These are phyloP conservation scores for barrel medic (Medicago truncatula) DNA, from an alignment of 306 rosid species.

Conservation along the genomic window DNA sequence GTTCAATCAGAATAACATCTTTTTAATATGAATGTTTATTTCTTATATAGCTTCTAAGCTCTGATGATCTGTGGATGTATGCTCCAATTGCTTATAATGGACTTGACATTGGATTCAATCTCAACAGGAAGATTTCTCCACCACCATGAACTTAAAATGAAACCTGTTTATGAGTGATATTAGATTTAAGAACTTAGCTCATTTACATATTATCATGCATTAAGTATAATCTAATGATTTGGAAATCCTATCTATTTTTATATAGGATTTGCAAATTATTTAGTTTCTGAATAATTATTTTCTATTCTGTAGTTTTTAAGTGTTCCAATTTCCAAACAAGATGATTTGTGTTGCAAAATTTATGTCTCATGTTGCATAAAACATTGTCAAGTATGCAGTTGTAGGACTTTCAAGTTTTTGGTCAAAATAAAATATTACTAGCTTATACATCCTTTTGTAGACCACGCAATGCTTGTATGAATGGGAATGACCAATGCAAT, in stretches of 20 bases:
- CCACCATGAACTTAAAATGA: conserved; percentile 47
- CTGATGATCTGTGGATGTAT: conserved; percentile 94
- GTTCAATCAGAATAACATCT: background rate
- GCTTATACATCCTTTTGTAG: background rate
- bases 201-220: background rate
- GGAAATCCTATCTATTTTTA: conserved; percentile 30
- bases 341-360: background rate
- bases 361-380: background rate
- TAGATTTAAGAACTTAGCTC: background rate
- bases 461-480: conserved; percentile 1
- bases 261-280: conserved; percentile 28
- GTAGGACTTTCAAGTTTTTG: conserved; percentile 15
- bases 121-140: conserved; percentile 52
- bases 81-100: conserved; percentile 92
- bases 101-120: conserved; percentile 70
- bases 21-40: background rate
- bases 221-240: conserved; percentile 8
- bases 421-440: no score
- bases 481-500: conserved; percentile 10
- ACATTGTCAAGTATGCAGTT: background rate
- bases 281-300: background rate
- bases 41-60: conserved; percentile 73
- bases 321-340: conserved; percentile 14
- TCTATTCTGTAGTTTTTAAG: background rate
- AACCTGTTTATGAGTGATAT: conserved; percentile 22